Evolutionary conservation across 495 filamentous ascomycete genomes (phyloP).

Genomic region (Friedmanniomyces simplex): DNA sequence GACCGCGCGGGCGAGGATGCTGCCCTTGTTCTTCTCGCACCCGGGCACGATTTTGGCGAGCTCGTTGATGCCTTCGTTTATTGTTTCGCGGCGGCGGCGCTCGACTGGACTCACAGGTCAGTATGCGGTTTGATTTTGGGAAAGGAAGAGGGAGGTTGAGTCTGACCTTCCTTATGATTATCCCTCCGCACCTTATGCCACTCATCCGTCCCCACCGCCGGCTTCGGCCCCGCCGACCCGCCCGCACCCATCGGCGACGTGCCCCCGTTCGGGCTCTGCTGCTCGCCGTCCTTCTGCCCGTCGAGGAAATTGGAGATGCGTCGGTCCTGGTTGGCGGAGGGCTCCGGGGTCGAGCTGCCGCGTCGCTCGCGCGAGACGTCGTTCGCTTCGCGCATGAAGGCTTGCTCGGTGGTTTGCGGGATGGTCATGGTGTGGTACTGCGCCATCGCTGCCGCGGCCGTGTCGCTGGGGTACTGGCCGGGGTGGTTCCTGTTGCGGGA

Average conservation of each 20-base stretch:
- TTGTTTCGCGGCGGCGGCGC: slow-evolving; percentile 91
- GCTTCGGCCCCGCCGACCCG: slow-evolving; percentile 43
- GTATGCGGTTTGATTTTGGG: not conserved
- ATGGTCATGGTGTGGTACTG: slow-evolving; percentile 60
- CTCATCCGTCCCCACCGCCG: slow-evolving; percentile 86
- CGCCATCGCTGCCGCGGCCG: slow-evolving; percentile 59
- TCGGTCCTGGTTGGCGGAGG: slow-evolving; percentile 27
- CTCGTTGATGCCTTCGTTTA: slow-evolving; percentile 98
- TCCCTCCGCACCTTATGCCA: slow-evolving; percentile 97
- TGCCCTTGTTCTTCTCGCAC: slow-evolving; percentile 98
- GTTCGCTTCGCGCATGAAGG: slow-evolving; percentile 40
- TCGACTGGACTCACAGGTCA: slow-evolving; percentile 52
- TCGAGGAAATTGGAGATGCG: slow-evolving; percentile 25
- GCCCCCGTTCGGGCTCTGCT: slow-evolving; percentile 20
- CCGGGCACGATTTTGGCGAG: slow-evolving; percentile 94
- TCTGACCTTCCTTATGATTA: slow-evolving; percentile 99
- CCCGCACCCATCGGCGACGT: slow-evolving; percentile 28
- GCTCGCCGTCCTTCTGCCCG: not conserved
- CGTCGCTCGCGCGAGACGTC: slow-evolving; percentile 18
- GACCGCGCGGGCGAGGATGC: slow-evolving; percentile 87
- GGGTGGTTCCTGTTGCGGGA: slow-evolving; percentile 19
- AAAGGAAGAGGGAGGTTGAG: slow-evolving; percentile 20
- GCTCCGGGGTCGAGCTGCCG: slow-evolving; percentile 20
- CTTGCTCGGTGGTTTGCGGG: slow-evolving; percentile 59
- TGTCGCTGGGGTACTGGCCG: slow-evolving; percentile 37